Conservation (phyloP, 1,284 basidiomycete species). For the Apiotrichum gamsii region DNA sequence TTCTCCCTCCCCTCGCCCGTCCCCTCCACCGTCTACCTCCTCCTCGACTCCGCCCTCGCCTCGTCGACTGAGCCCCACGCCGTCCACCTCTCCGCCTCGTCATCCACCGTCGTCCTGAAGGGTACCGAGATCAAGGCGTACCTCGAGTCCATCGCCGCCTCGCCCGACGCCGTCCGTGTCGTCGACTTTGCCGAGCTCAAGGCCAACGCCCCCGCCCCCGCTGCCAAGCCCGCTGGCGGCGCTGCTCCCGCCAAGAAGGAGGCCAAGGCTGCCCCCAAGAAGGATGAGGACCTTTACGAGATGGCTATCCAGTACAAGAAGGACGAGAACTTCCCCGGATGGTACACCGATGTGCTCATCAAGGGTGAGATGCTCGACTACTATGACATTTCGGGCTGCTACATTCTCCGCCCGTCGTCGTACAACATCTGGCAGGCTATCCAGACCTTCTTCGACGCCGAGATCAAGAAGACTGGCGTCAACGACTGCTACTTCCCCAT, state of each 20-base stretch:
- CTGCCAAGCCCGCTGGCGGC: conserved; percentile 9
- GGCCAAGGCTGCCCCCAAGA: conserved; percentile 48
- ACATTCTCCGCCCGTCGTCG: conserved; percentile 96
- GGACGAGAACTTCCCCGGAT: conserved; percentile 84
- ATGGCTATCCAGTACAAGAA: conserved; percentile 92
- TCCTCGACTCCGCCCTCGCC: conserved; percentile 71
- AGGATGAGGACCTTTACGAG: conserved; percentile 79
- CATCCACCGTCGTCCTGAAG: conserved; percentile 65
- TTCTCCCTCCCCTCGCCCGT: conserved; percentile 63
- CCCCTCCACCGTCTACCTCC: conserved; percentile 68
- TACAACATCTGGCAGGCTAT: conserved; percentile 97
- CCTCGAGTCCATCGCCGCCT: conserved; percentile 55
- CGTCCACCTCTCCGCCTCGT: conserved; percentile 66
- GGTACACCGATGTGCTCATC: conserved; percentile 93
- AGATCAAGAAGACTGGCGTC: conserved; percentile 91
- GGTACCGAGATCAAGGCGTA: conserved; percentile 68
- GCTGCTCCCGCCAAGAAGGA: conserved; percentile 19
- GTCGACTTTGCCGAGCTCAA: conserved; percentile 67
- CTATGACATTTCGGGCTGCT: conserved; percentile 97
- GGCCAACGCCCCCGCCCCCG: conserved; percentile 33
- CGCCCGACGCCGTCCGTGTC: conserved; percentile 42
- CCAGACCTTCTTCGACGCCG: conserved; percentile 82
- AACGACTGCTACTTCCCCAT: conserved; percentile 99
- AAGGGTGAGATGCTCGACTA: conserved; percentile 99
- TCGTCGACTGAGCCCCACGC: conserved; percentile 57